Percentiles rank a stretch among this genome's conserved stretches.
Evolutionary conservation across 1,284 basidiomycete genomes (phyloP).

Genomic region (Neotropicomus parvogracilis): DNA sequence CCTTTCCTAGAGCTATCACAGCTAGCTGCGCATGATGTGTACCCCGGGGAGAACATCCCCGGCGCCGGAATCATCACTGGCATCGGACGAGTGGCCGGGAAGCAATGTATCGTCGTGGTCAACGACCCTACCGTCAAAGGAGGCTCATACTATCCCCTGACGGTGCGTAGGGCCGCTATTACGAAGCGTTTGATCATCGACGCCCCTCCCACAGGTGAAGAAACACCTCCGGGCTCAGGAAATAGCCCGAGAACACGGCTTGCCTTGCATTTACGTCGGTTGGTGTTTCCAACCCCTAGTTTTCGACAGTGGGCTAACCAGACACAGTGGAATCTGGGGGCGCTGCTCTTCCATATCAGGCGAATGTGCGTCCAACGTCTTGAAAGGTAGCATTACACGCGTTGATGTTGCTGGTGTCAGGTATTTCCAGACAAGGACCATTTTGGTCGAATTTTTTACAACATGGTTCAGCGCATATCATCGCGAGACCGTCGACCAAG

Average conservation of each 20-base stretch:
- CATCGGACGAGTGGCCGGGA: constrained; percentile 75
- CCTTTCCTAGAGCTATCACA: constrained; percentile 89
- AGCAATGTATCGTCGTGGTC: constrained; percentile 85
- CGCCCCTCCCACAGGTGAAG: constrained; percentile 62
- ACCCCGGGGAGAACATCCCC: constrained; percentile 74
- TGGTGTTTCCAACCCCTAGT: constrained; percentile 15
- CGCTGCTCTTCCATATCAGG: constrained; percentile 89
- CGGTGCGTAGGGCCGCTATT: constrained; percentile 44
- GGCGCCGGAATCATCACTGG: constrained; percentile 92
- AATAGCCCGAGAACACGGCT: constrained; percentile 83
- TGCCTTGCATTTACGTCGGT: constrained; percentile 94
- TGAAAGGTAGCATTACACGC: background rate
- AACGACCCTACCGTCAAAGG: constrained; percentile 96
- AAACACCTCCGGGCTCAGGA: constrained; percentile 94
- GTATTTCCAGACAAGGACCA: constrained; percentile 88
- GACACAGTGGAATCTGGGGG: constrained; percentile 85
- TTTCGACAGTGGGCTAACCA: constrained; percentile 16
- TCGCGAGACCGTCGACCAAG: constrained; percentile 1
- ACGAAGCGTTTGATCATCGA: background rate
- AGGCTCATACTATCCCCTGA: constrained; percentile 90
- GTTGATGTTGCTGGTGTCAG: constrained; percentile 29
- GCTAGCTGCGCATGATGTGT: constrained; percentile 86
- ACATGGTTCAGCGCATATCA: constrained; percentile 65
- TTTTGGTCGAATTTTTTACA: constrained; percentile 96
- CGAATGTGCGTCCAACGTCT: constrained; percentile 56